phyloP scores from a whole-genome alignment of 352 stramenopile species.

The Saprolegnia diclina region DNA sequence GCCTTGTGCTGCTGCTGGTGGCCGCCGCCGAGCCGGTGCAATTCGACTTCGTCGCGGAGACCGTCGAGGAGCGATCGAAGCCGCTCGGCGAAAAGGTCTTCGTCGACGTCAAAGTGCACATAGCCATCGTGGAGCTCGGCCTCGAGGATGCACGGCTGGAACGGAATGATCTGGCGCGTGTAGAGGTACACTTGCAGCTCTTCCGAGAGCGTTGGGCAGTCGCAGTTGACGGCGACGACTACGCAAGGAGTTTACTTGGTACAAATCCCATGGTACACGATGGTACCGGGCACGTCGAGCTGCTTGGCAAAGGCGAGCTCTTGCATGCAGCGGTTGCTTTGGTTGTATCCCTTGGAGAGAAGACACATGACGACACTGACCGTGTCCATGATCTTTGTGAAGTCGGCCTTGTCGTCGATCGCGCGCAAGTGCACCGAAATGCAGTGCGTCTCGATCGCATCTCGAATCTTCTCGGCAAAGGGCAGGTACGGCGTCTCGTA shows the following conservation, averaged over 20 bases:
- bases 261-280: conserved; percentile 59
- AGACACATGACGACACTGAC: conserved; percentile 20
- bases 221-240: conserved; percentile 29
- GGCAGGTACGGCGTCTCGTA: conserved; percentile 14
- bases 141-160: conserved; percentile 64
- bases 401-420: not conserved
- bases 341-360: conserved; percentile 9
- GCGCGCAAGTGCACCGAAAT: conserved; percentile 17
- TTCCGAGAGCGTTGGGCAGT: conserved; percentile 49
- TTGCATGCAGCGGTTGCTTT: conserved; percentile 10
- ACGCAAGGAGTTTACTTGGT: conserved; percentile 39
- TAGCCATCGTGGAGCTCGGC: conserved; percentile 58
- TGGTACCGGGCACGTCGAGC: conserved; percentile 2
- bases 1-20: conserved; percentile 10
- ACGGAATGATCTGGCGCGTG: conserved; percentile 76
- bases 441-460: conserved; percentile 8
- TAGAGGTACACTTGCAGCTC: conserved; percentile 83
- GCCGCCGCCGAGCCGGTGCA: conserved; percentile 43
- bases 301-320: conserved; percentile 18
- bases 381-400: not conserved
- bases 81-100: conserved; percentile 44
- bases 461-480: conserved; percentile 11
- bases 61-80: conserved; percentile 65
- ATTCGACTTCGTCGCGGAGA: conserved; percentile 68
- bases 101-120: conserved; percentile 41